Evolutionary conservation across 2,329 filamentous ascomycete genomes (phyloP), one percentile per base, ranked within the genome.

Genomic region (Chaetothyriales sp.): DNA sequence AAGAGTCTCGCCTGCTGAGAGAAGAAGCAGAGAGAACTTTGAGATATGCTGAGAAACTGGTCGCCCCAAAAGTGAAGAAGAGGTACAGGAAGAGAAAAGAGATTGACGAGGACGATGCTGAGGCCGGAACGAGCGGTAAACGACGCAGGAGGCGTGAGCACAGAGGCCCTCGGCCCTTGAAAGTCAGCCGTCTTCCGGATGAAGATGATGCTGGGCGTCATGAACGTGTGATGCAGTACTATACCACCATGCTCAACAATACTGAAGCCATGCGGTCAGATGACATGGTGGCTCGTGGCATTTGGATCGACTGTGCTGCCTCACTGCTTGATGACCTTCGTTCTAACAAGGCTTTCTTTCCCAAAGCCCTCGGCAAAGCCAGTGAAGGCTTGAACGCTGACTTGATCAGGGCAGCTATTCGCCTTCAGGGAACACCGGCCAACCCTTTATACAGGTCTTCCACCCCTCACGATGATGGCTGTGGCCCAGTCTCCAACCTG

Each of bases 311-410:
- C 47, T 75, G 76, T 53, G 77, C 78, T 0, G 70, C 74, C 53
- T 71, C 73, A 51, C 67, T 83, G 51, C 67, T 80, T 43, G 73
- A 77, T 49, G 78, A 80, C 51, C 83, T 82, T 59, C 70, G 74
- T 6, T 73, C 72, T 8, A 79, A 79, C 54, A 72, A 75, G 47
- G 67, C 73, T 2, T 80, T 83, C 62, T 83, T 78, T 61, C 75
- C 76, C 0, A 56, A 72, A 32, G 32, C 32, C 10, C 32, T 15
- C 12, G 32, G 32, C 10, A 39, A 39, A 59, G 68, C 32, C 15
- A 39, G 32, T 39, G 32, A 39, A 15, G 32, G 32, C 8, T 15
- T 39, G 32, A 39, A 39, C 15, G 12, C 32, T 15, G 32, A 39
- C 10, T 39, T 39, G 32, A 15, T 39, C 12, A 15, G 32, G 32